These are phyloP conservation scores for Rhytidiadelphus loreus DNA, from an alignment of 225 moss, liverwort and hornwort species.

Conservation along the genomic window DNA sequence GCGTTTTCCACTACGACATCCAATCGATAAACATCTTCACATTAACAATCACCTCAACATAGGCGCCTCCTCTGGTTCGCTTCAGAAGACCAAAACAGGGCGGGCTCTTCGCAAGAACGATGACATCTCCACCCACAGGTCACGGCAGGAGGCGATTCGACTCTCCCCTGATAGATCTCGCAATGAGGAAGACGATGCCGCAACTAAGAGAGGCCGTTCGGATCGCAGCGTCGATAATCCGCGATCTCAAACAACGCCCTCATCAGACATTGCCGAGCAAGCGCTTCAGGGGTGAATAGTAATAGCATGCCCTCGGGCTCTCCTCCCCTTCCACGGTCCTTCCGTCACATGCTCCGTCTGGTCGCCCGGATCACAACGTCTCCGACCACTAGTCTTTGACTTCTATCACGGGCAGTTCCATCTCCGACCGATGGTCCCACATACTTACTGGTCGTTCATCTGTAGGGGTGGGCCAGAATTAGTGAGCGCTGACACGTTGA, in stretches of 20 bases:
- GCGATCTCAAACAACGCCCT: not conserved
- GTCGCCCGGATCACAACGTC: not conserved
- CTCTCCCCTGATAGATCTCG: not conserved
- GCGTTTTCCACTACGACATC: not conserved
- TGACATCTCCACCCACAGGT: not conserved
- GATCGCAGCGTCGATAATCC: not conserved
- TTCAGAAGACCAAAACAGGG: not conserved
- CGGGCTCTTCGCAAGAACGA: not conserved
- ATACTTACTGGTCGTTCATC: not conserved
- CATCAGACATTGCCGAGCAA: not conserved
- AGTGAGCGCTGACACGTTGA: not conserved
- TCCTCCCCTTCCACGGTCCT: not conserved
- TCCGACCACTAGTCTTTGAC: not conserved
- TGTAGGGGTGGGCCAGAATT: not conserved
- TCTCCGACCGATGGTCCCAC: not conserved
- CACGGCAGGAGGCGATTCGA: slow-evolving; percentile 3
- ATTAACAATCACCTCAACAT: not conserved
- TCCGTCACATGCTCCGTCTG: not conserved
- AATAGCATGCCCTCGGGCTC: not conserved
- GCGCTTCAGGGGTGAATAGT: not conserved
- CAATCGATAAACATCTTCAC: not conserved
- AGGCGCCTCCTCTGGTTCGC: not conserved
- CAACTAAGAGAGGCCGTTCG: not conserved
- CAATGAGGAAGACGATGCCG: not conserved
- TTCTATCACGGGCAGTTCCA: rapidly evolving